Conservation (phyloP, 345 rosid species). For the Acer negundo region DNA sequence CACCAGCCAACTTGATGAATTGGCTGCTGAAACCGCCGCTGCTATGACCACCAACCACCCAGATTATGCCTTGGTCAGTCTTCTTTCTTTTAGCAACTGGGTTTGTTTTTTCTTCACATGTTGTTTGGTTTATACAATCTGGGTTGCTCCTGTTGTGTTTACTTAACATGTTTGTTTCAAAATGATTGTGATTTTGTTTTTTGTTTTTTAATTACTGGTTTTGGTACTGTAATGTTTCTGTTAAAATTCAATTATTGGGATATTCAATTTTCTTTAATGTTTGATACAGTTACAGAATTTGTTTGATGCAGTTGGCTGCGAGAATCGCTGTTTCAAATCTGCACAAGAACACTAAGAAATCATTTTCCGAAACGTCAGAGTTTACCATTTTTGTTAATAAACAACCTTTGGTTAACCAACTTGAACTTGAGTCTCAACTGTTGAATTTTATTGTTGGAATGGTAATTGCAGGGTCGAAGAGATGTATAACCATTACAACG, state of each 20-base stretch:
- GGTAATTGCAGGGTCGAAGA: slow-evolving; percentile 56
- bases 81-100: not conserved
- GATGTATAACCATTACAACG: slow-evolving; percentile 68
- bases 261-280: too few species aligned
- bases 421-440: not conserved
- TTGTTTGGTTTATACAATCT: too few species aligned
- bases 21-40: slow-evolving; percentile 95
- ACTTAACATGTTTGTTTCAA: too few species aligned
- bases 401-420: not conserved
- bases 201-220: too few species aligned
- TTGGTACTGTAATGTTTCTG: too few species aligned
- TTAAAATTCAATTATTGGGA: too few species aligned
- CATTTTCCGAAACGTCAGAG: slow-evolving; percentile 91
- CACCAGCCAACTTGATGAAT: slow-evolving; percentile 87
- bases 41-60: slow-evolving; percentile 91
- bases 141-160: too few species aligned
- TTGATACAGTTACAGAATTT: not conserved
- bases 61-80: slow-evolving; percentile 85
- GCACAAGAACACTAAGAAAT: slow-evolving; percentile 88
- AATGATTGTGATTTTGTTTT: too few species aligned
- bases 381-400: not conserved
- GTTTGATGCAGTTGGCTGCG: slow-evolving; percentile 73
- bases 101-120: too few species aligned
- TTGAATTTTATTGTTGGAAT: slow-evolving; percentile 9
- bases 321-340: slow-evolving; percentile 94